Evolutionary conservation across 2,329 filamentous ascomycete genomes (phyloP), one percentile per base, ranked within the genome.

Genomic region (Xylaria sp.): DNA sequence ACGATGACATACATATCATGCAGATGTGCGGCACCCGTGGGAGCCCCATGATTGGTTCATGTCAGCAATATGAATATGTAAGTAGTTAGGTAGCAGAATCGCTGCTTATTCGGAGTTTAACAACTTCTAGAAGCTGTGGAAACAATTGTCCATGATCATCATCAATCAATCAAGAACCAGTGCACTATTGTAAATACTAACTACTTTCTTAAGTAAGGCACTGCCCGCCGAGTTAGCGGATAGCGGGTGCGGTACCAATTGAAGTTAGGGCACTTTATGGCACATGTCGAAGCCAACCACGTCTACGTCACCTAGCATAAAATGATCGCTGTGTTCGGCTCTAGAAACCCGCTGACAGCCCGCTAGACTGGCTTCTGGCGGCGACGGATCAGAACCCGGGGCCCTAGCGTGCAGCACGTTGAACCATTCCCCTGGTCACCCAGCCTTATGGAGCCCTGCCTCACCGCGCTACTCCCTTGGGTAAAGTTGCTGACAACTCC

Each of bases 231-330:
- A 36, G 33, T 36, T 36, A 36, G 18, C 55, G 46, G 46, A 8
- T 36, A 31, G n/a, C 46, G 48, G 55, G 18, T 25, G 20, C 31
- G 36, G 18, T 23, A 12, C 33, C 36, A 18, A 7, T 15, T n/a
- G 6, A 31, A 15, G 28, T n/a, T 8, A 36, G 15, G 51, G 28
- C 31, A 54, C 49, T 18, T 43, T 15, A 43, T 52, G 15, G 23
- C 49, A 18, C 28, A 33, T n/a, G 20, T 20, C 23, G 23, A 54
- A 59, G 12, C 36, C 25, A 60, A n/a, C 43, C 54, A 36, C 18
- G 54, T n/a, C 52, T 69, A 69, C 68, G 68, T 70, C 68, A 70
- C 56, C 52, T 4, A 52, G 41, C 64, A 67, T 60, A n/a, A 13
- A 46, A 49, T 20, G 10, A 61, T 54, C n/a, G 49, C 25, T 13